phyloP scores from a whole-genome alignment of 352 stramenopile species.

The Globisporangium uncinulatum region DNA sequence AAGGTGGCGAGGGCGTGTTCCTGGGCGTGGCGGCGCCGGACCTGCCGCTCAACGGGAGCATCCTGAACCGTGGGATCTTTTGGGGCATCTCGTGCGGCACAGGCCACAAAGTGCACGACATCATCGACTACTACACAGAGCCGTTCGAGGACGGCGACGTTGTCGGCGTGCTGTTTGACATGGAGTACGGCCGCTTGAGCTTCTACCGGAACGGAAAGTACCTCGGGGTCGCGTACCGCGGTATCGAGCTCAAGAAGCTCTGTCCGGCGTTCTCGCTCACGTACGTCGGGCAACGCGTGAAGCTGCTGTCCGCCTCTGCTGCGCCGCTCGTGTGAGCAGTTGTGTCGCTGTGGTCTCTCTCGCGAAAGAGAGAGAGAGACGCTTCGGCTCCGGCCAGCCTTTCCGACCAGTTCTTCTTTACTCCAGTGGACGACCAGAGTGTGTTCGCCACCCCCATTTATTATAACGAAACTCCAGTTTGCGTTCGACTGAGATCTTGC shows the following conservation, averaged over 20 bases:
- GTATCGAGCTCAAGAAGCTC: conserved; percentile 54
- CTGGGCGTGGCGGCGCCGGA: conserved; percentile 52
- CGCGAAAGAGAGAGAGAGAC: too few relatives aligned
- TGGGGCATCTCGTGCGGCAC: conserved; percentile 72
- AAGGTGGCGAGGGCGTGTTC: conserved; percentile 65
- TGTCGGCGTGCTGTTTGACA: conserved; percentile 68
- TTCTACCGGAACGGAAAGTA: conserved; percentile 78
- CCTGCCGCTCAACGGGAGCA: conserved; percentile 47
- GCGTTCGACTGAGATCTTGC: too few relatives aligned
- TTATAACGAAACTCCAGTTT: too few relatives aligned
- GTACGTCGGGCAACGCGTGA: conserved; percentile 58
- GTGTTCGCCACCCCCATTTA: too few relatives aligned
- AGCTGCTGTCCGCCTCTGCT: conserved; percentile 46
- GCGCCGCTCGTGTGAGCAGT: conserved; percentile 31
- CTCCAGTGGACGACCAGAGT: too few relatives aligned
- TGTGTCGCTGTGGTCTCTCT: not conserved
- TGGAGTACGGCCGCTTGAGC: conserved; percentile 61
- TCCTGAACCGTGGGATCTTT: conserved; percentile 57
- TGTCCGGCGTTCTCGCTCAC: conserved; percentile 69
- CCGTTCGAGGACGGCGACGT: conserved; percentile 73
- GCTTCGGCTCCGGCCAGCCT: too few relatives aligned
- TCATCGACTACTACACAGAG: conserved; percentile 67
- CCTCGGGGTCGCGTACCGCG: conserved; percentile 66
- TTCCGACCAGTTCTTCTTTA: too few relatives aligned
- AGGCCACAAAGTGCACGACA: conserved; percentile 72